Conservation (phyloP, 768 basidiomycete species). For the Russula virescens region DNA sequence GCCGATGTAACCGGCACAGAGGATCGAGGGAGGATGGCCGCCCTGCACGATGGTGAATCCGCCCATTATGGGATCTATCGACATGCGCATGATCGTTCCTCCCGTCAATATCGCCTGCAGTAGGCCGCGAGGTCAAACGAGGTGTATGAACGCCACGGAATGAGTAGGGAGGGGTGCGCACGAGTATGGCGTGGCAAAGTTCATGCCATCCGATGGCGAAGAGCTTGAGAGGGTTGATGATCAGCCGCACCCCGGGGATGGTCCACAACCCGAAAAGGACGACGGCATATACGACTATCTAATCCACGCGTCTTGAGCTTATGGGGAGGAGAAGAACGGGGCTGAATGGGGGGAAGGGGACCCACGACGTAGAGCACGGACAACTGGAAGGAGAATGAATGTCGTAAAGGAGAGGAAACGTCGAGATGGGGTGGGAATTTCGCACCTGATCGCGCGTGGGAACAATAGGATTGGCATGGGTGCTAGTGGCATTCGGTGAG, state of each 20-base stretch:
- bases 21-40: conserved; percentile 63
- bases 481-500: background rate
- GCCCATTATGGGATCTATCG: conserved; percentile 79
- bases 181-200: conserved; percentile 74
- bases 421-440: background rate
- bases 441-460: conserved; percentile 23
- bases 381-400: conserved; percentile 39
- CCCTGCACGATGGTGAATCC: conserved; percentile 75
- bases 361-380: conserved; percentile 73
- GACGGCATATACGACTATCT: conserved; percentile 83
- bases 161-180: conserved; percentile 34
- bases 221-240: conserved; percentile 81
- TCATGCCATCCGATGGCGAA: conserved; percentile 90
- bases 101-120: conserved; percentile 70
- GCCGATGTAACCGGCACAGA: conserved; percentile 77
- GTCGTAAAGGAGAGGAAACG: background rate
- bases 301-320: conserved; percentile 7
- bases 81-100: conserved; percentile 70
- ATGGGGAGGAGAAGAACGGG: background rate
- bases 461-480: background rate
- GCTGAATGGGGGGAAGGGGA: conserved; percentile 2
- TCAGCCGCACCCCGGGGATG: conserved; percentile 68
- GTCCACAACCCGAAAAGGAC: conserved; percentile 87
- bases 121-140: background rate
- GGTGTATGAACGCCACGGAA: background rate